Conservation (phyloP, 1,284 basidiomycete species). For the Moesziomyces sp. region DNA sequence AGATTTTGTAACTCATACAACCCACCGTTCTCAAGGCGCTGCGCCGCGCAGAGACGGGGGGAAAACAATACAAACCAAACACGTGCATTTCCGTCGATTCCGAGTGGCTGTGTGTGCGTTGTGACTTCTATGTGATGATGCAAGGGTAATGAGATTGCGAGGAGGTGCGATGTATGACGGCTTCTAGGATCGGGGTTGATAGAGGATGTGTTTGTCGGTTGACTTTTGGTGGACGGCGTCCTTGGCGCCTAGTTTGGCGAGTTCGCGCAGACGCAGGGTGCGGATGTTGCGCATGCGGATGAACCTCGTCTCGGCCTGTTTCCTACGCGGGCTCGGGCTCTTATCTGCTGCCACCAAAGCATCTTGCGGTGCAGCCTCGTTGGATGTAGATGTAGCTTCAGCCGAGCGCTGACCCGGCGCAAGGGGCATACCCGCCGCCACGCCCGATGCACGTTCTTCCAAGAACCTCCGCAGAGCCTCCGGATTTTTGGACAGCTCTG, state of each 20-base stretch:
- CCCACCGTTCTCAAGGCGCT: neutral
- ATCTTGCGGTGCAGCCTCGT: slow-evolving; percentile 3
- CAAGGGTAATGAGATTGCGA: neutral
- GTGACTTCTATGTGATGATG: no score
- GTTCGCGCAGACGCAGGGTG: slow-evolving; percentile 45
- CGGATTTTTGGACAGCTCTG: slow-evolving; percentile 44
- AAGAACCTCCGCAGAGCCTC: slow-evolving; percentile 55
- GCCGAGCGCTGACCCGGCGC: slow-evolving; percentile 57
- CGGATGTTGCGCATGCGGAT: slow-evolving; percentile 39
- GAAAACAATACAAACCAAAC: slow-evolving; percentile 8
- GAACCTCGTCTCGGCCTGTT: slow-evolving; percentile 44
- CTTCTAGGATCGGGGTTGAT: slow-evolving; percentile 28
- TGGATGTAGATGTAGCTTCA: neutral
- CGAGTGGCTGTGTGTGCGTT: neutral
- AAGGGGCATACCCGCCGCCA: slow-evolving; percentile 59
- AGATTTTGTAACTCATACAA: slow-evolving; percentile 48
- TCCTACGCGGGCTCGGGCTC: slow-evolving; percentile 1
- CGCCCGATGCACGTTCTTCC: slow-evolving; percentile 52
- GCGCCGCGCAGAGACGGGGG: neutral
- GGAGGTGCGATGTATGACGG: neutral
- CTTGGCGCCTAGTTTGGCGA: slow-evolving; percentile 53
- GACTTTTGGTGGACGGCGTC: slow-evolving; percentile 12
- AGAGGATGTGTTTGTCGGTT: slow-evolving; percentile 32
- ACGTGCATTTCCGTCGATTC: slow-evolving; percentile 20
- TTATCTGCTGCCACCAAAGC: slow-evolving; percentile 11